Conservation (phyloP, 306 rosid genomes). For the Glycine tomentella region DNA sequence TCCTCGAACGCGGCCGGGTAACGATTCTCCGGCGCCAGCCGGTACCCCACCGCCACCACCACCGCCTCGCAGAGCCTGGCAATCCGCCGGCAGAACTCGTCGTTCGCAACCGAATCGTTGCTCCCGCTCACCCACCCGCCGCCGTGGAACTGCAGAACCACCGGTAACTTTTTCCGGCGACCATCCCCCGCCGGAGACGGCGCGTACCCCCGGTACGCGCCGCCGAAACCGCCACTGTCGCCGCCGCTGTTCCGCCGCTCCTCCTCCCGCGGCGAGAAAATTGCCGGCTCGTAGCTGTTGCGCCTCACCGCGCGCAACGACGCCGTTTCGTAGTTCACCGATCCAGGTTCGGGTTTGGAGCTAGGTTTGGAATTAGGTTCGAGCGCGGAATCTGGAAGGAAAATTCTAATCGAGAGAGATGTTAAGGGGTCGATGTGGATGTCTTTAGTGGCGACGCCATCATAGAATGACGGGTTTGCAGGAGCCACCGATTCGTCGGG, state of each 20-base stretch:
- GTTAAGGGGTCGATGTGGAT: constrained; percentile 87
- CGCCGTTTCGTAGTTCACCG: constrained; percentile 22
- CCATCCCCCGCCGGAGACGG: constrained; percentile 63
- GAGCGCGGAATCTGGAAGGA: constrained; percentile 92
- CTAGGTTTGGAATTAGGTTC: constrained; percentile 57
- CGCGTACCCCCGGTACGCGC: constrained; percentile 72
- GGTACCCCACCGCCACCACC: constrained; percentile 78
- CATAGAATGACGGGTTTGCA: constrained; percentile 75
- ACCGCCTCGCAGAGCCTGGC: constrained; percentile 82
- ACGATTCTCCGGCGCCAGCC: constrained; percentile 89
- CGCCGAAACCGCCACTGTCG: constrained; percentile 41
- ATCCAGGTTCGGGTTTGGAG: constrained; percentile 39
- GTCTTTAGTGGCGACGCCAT: constrained; percentile 95
- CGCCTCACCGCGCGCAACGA: constrained; percentile 51
- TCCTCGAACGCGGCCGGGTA: constrained; percentile 95
- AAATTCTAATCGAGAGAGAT: constrained; percentile 82
- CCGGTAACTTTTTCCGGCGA: constrained; percentile 66
- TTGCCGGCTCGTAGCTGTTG: constrained; percentile 59
- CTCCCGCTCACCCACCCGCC: constrained; percentile 99
- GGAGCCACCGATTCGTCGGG: constrained; percentile 81
- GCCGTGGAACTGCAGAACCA: constrained; percentile 92
- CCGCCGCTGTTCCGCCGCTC: constrained; percentile 63
- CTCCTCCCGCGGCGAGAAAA: constrained; percentile 38
- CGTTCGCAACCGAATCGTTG: constrained; percentile 81
- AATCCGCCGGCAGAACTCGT: constrained; percentile 78